Evolutionary conservation across 768 basidiomycete species (phyloP).

Genomic region (Mycena amicta): DNA sequence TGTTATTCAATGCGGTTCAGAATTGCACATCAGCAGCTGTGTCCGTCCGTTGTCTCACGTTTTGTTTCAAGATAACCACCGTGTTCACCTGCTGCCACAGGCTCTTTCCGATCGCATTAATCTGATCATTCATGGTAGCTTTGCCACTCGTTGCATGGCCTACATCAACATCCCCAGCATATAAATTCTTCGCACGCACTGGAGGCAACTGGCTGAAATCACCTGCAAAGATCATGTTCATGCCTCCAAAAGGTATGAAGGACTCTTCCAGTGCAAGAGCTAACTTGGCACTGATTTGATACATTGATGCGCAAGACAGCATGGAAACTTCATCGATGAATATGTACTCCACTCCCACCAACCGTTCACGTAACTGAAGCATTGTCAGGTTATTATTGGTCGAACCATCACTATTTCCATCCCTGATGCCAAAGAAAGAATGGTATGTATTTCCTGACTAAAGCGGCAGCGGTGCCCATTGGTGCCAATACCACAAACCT

Average conservation of each 20-base stretch:
- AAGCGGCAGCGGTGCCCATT: conserved; percentile 26
- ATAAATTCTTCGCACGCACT: conserved; percentile 6
- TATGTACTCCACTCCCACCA: conserved; percentile 30
- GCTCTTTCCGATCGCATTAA: conserved; percentile 31
- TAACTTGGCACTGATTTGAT: conserved; percentile 26
- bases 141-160: not conserved
- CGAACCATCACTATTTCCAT: conserved; percentile 4
- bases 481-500: conserved; percentile 23
- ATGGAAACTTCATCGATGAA: conserved; percentile 40
- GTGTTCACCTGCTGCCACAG: conserved; percentile 37
- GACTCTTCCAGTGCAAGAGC: conserved; percentile 1
- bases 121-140: conserved; percentile 24
- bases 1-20: conserved; percentile 35
- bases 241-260: conserved; percentile 27
- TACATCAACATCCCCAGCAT: not conserved
- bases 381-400: not conserved
- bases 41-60: conserved; percentile 36
- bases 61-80: conserved; percentile 35
- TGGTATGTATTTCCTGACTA: conserved; percentile 31
- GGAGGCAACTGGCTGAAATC: conserved; percentile 41
- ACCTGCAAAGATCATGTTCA: conserved; percentile 36
- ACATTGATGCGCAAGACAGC: conserved; percentile 30
- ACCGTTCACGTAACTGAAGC: conserved; percentile 7
- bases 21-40: conserved; percentile 28
- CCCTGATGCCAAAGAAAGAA: conserved; percentile 23